Percentiles rank a stretch among this genome's conserved stretches.
These are phyloP conservation scores for Chamaecyparis obtusa DNA, from an alignment of 75 land plant genomes.

Conservation along the genomic window DNA sequence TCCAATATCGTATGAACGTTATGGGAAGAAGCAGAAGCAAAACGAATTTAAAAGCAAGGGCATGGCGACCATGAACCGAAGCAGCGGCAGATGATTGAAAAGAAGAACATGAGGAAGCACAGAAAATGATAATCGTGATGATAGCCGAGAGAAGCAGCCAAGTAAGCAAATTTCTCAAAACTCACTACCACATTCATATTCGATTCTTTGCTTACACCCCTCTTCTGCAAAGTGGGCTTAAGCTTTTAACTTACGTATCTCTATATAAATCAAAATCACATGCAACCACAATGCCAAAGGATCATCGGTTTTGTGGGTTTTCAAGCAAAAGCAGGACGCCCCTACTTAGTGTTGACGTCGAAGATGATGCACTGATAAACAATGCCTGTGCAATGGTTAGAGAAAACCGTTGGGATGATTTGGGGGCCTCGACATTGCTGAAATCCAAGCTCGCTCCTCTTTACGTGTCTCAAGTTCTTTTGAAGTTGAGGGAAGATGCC, in stretches of 20 bases:
- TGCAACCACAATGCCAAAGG: neutral
- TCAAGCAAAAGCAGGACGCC: neutral
- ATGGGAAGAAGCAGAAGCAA: too few species aligned
- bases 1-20: too few species aligned
- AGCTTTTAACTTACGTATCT: neutral
- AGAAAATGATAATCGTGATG: neutral
- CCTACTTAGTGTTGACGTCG: neutral
- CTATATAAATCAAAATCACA: neutral
- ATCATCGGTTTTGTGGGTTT: neutral
- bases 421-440: slow-evolving; percentile 15
- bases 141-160: neutral
- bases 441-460: slow-evolving; percentile 30
- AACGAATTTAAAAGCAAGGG: too few species aligned
- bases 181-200: neutral
- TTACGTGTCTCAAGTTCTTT: slow-evolving; percentile 22
- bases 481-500: slow-evolving; percentile 25
- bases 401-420: slow-evolving; percentile 31
- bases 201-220: neutral
- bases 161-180: neutral
- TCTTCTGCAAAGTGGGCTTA: neutral
- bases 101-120: neutral
- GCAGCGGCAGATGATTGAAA: neutral
- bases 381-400: slow-evolving; percentile 14
- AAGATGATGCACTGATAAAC: neutral
- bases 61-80: neutral